A percentile compares a stretch with the other conserved stretches of the same genome.
These are phyloP conservation scores for Cyberlindnera suaveolens DNA, from an alignment of 805 yeast genomes.

Conservation along the genomic window DNA sequence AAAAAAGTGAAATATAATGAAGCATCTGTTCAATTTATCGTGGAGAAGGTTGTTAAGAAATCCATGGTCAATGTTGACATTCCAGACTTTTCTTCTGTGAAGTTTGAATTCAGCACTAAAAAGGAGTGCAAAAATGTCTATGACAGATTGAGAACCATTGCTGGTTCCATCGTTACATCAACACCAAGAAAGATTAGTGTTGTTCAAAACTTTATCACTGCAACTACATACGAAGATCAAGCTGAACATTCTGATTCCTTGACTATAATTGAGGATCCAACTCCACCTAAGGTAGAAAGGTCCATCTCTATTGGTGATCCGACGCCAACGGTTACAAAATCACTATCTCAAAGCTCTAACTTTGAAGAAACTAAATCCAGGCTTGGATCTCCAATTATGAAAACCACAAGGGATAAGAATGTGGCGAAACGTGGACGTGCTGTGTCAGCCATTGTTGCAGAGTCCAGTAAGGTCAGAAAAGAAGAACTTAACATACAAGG, in stretches of 20 bases:
- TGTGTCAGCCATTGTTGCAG: constrained; percentile 13
- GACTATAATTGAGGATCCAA: background rate
- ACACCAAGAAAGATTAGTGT: constrained; percentile 28
- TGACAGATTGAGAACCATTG: background rate
- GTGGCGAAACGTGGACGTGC: constrained; percentile 12
- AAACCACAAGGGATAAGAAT: constrained; percentile 19
- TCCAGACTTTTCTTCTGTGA: constrained; percentile 2
- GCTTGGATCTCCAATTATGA: constrained; percentile 10
- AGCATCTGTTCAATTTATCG: constrained; percentile 2
- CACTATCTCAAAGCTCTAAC: background rate
- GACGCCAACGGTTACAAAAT: background rate
- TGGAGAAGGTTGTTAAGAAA: constrained; percentile 7
- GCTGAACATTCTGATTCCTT: background rate
- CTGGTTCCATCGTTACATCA: background rate
- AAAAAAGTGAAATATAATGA: background rate
- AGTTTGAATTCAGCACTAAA: constrained; percentile 4
- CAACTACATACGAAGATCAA: constrained; percentile 11
- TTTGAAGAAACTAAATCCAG: constrained; percentile 11
- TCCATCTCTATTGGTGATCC: background rate
- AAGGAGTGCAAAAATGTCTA: background rate
- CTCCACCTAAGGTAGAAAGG: too few species aligned
- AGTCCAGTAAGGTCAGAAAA: constrained; percentile 9
- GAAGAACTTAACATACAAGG: too few species aligned
- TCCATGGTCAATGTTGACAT: constrained; percentile 8
- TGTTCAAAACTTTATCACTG: constrained; percentile 22